Evolutionary conservation across 306 rosid genomes (phyloP).

Genomic region (Hippophae gyantsensis): DNA sequence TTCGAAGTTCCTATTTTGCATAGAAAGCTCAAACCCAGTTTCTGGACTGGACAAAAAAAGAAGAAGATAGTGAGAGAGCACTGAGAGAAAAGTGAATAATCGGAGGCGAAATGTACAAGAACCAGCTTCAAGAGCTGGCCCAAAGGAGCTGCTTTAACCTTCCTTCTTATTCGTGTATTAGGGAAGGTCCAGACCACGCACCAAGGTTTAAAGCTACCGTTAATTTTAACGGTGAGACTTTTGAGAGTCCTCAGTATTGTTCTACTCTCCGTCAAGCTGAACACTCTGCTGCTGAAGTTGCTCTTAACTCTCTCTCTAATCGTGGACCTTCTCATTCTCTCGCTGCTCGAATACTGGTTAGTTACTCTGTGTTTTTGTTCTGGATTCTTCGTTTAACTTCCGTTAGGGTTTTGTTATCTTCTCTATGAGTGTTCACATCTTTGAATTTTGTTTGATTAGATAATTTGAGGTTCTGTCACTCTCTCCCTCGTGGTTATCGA

Average conservation of each 20-base stretch:
- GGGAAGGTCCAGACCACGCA: slow-evolving; percentile 99
- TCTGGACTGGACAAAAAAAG: no score
- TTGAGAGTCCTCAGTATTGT: slow-evolving; percentile 79
- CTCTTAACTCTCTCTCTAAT: slow-evolving; percentile 74
- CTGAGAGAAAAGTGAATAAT: neutral
- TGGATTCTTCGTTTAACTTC: slow-evolving; percentile 1
- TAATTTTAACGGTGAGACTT: slow-evolving; percentile 94
- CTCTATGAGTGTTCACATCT: no score
- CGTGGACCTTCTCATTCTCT: slow-evolving; percentile 94
- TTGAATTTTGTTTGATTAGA: no score
- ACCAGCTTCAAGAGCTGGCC: slow-evolving; percentile 99
- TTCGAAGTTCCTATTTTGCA: slow-evolving; percentile 8
- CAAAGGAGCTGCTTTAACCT: slow-evolving; percentile 98
- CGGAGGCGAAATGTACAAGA: slow-evolving; percentile 78
- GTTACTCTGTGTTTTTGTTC: slow-evolving; percentile 6
- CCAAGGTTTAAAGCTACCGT: slow-evolving; percentile 93
- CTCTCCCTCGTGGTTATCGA: neutral
- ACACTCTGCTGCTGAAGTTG: slow-evolving; percentile 99
- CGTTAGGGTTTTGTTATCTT: slow-evolving; percentile 1
- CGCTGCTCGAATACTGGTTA: slow-evolving; percentile 81
- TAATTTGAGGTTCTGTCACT: neutral
- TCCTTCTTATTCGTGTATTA: slow-evolving; percentile 80
- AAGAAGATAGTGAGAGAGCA: no score
- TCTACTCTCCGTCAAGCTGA: slow-evolving; percentile 93
- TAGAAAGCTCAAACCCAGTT: neutral